Evolutionary conservation across 345 rosid genomes (phyloP), one percentile per base, ranked within the genome.

Genomic region (Pistacia integerrima): DNA sequence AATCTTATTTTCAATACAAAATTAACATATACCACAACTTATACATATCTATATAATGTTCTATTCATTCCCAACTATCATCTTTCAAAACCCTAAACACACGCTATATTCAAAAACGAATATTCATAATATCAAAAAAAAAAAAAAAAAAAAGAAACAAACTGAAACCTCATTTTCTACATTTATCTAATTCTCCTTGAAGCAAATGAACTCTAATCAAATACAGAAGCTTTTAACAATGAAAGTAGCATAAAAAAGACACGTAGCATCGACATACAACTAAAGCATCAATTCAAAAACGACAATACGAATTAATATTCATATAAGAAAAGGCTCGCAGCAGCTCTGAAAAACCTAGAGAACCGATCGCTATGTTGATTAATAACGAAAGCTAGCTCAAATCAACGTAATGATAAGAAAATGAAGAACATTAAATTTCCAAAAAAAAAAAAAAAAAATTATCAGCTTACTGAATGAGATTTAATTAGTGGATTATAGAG

Each of bases 321-420:
- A 54, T n/a, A 69, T 41, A 25, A 48, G 10, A 64, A 63, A 64
- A 35, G 16, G 16, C 17, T 49, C 16, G 22, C 22, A n/a, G 4
- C 62, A 75, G 55, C 62, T 70, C 11, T 20, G 35, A 66, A 72
- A 57, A 49, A 64, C 38, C 38, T 25, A 20, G 61, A 70, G 5
- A 60, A 36, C 69, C 57, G 36, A 67, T 36, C 28, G 14, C 66
- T 33, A 1, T 68, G 57, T 30, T 25, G n/a, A 58, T 66, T 2
- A 36, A 9, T 13, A 25, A 30, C 7, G 46, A 61, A 63, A 35
- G 0, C 25, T 61, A 81, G 79, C 73, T 77, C 44, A 73, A 73
- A 76, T 54, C 70, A 52, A 62, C 61, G 66, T 8, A 72, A 60
- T 13, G 1, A 57, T 36, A 5, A 68, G 4, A 8, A 35, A 71